phyloP scores from a whole-genome alignment of 208 protist genomes.

The Crithidia fasciculata region DNA sequence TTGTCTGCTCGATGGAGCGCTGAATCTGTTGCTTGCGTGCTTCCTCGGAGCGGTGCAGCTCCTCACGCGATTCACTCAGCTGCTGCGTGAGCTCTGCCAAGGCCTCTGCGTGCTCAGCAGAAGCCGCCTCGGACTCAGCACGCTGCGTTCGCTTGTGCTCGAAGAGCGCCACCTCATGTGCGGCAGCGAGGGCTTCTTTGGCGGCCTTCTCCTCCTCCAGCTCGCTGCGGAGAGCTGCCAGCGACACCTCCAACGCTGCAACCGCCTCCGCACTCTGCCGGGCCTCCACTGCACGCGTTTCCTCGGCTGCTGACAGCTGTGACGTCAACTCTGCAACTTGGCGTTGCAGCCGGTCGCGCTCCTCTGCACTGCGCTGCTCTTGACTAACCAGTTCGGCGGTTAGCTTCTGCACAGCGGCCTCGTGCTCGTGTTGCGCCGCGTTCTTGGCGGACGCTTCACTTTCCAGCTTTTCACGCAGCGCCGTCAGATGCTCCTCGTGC shows the following conservation, averaged over 20 bases:
- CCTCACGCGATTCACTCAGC: not conserved
- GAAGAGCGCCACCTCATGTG: not conserved
- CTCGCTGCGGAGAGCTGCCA: not conserved
- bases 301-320: not conserved
- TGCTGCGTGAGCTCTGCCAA: not conserved
- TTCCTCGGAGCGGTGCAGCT: constrained; percentile 18
- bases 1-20: constrained; percentile 11
- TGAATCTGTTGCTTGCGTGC: constrained; percentile 13
- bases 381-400: not conserved
- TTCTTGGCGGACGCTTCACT: not conserved
- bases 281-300: not conserved
- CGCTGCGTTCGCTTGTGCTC: not conserved
- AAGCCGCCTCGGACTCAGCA: not conserved
- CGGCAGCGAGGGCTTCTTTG: not conserved
- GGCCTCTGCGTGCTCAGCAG: not conserved
- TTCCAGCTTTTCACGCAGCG: not conserved
- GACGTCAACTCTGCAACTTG: not conserved
- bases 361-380: not conserved
- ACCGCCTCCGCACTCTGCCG: not conserved
- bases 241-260: not conserved
- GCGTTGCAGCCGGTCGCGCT: not conserved
- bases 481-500: not conserved
- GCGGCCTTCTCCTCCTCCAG: not conserved
- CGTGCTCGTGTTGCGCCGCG: not conserved
- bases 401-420: not conserved